Base-by-base conservation (phyloP, 192 early-diverging fungal genomes). In the Chytriomyces sp. region DNA sequence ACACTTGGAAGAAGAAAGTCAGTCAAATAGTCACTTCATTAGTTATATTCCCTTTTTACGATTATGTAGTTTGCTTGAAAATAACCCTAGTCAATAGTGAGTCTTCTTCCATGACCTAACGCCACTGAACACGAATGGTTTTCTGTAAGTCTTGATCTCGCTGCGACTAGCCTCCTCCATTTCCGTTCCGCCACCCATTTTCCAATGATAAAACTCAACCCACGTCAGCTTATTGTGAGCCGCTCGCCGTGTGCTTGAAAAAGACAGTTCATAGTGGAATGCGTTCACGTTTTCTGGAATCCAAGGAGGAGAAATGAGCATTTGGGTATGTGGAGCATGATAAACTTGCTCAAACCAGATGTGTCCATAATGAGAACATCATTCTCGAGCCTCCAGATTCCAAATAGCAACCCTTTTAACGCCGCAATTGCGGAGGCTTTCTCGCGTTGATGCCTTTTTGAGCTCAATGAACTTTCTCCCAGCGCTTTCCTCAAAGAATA, bases 151-250 rank as follows among this genome's bases (percentile, higher is more conserved):
- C 10, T n/a, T 54, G 26, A 75, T 69, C 32, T 69, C 56, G 33
- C 28, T 75, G 14, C 44, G 44, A 49, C 44, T 49, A 49, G 44
- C 44, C 44, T 49, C 44, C 44, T 49, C 44, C 5, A 41, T 68
- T 25, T 69, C 40, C 14, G 31, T n/a, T 25, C 55, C 39, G 26
- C 31, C 36, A 7, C 31, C 14, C 32, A 19, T 14, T 10, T 75
- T 67, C 6, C 19, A 54, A 36, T 75, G 39, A 25, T 44, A 69
- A 61, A 75, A 75, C 30, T 68, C 57, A 31, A 75, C 44, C 74
- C 74, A 75, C n/a, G 17, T 22, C 3, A 75, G 40, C 34, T 75
- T 75, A 58, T 75, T 75, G 41, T 75, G 74, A 17, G 26, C 26
- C 6, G 37, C 74, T 3, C 56, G 64, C 22, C 58, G 10, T 39